Evolutionary conservation across 2,329 filamentous ascomycete species (phyloP), one percentile per base, ranked within the genome.

Genomic region (Chaetothyriales sp.): DNA sequence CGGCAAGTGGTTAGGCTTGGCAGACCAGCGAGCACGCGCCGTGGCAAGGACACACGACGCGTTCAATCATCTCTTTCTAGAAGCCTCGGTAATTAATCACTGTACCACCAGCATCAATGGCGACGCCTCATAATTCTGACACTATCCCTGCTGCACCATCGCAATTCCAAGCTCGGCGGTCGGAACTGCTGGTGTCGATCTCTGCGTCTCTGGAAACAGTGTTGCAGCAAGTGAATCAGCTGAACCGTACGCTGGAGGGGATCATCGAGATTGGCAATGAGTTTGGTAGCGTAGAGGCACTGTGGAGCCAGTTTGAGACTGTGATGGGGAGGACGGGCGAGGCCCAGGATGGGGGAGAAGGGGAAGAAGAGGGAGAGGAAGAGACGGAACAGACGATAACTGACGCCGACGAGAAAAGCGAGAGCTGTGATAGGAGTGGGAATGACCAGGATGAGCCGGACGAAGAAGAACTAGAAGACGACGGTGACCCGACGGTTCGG

Each of bases 301-400:
- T 98, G 15, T 98, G 92, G 92, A 94, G 86, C 43, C 88, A 94
- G 63, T 97, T 98, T 64, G 92, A 98, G 71, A 86, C 83, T 60
- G 89, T 97, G 61, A 97, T 95, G 89, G 86, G 80, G 7, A 86
- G 84, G 63, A 77, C 84, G 10, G 66, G 68, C 33, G 67, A 67
- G 50, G 62, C 44, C 9, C 65, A 65, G 48, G 8, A 62, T 59
- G 28, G 54, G 55, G 18, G 58, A 58, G 44, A 48, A 61, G 55
- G 61, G 63, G 46, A 48, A 25, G 45, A 22, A 15, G 46, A 52
- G 45, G 44, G 5, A n/a, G 50, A 49, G 47, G 52, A 48, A 7
- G 33, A 25, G 45, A 20, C 10, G 45, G 50, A 46, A 44, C 4
- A 19, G 50, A 48, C 28, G 19, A 44, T 29, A 19, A 28, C 9